phyloP scores from a whole-genome alignment of 768 basidiomycete species.

The Ramaria sp. region DNA sequence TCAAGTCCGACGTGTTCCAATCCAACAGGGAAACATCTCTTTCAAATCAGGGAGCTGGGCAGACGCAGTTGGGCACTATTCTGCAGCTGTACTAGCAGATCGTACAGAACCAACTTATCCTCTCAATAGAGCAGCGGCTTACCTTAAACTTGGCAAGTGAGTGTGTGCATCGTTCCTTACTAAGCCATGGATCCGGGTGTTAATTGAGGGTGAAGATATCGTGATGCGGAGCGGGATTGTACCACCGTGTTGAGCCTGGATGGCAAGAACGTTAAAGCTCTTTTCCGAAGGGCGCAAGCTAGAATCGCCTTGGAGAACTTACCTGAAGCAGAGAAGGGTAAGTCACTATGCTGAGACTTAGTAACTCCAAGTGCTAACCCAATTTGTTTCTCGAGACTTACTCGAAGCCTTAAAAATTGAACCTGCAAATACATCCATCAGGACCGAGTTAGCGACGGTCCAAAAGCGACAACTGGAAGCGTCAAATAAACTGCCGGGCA shows the following conservation, averaged over 20 bases:
- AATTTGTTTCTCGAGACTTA: constrained; percentile 39
- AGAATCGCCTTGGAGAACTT: constrained; percentile 43
- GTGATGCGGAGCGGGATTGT: constrained; percentile 80
- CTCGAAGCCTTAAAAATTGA: constrained; percentile 47
- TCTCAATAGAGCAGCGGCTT: constrained; percentile 84
- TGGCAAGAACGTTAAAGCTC: constrained; percentile 59
- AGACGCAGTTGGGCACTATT: constrained; percentile 78
- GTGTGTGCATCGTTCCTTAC: constrained; percentile 23
- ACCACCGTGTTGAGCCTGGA: constrained; percentile 47
- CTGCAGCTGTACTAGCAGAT: constrained; percentile 67
- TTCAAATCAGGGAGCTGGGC: constrained; percentile 78
- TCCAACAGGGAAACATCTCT: constrained; percentile 66
- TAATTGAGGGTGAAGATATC: constrained; percentile 29
- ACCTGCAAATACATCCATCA: constrained; percentile 50
- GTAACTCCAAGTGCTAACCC: neutral
- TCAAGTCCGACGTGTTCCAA: neutral
- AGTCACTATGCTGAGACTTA: constrained; percentile 11
- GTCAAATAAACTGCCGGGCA: constrained; percentile 25
- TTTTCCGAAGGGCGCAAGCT: constrained; percentile 74
- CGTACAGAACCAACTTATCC: constrained; percentile 63
- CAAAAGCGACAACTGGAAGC: constrained; percentile 20
- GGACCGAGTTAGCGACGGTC: constrained; percentile 50
- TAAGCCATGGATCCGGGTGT: constrained; percentile 1
- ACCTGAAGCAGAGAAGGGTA: constrained; percentile 54
- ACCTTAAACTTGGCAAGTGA: constrained; percentile 92